Evolutionary conservation across 345 rosid species (phyloP), one percentile per base, ranked within the genome.

Genomic region (Clausena lansium): DNA sequence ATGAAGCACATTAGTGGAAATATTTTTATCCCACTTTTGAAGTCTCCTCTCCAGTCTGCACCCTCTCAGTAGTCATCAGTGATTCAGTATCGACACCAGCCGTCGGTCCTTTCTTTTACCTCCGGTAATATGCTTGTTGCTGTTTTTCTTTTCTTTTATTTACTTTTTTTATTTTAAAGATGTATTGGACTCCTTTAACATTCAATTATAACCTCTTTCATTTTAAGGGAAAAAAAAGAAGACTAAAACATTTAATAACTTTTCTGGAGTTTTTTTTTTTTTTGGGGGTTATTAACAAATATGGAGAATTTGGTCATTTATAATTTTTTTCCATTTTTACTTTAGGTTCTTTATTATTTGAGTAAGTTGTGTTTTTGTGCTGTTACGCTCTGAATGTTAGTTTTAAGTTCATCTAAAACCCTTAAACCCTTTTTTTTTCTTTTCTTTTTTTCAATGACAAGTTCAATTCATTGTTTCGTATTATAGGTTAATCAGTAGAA

Each of bases 1-100:
- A 0, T 2, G 10, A 2, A 2, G 27, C 28, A n/a, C 61, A n/a
- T 0, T n/a, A n/a, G 61, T 2, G 2, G 25, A 7, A n/a, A 0
- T 7, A 6, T 17, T 4, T 5, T 17, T 17, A 2, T 54, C 58
- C 1, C 58, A 20, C 58, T 54, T 20, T 20, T 45, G 50, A 52
- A 7, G 10, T 58, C 61, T 58, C 61, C 11, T n/a, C 27, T 58
- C 27, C 10, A n/a, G 11, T 7, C 10, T 58, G 50, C 61, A 20
- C 28, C 27, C 28, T 9, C 50, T 11, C 50, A 3, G 17, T 3
- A 3, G 50, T 45, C 50, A 20, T 55, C 25, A 22, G 61, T 7
- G 0, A n/a, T n/a, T 58, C 61, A 22, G 7, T n/a, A n/a, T n/a
- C n/a, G n/a, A n/a, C 28, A 58, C 61, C 61, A n/a, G 61, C 61